These are phyloP conservation scores for Hermanozyma aechmeae DNA, from an alignment of 805 yeast species.

Conservation along the genomic window DNA sequence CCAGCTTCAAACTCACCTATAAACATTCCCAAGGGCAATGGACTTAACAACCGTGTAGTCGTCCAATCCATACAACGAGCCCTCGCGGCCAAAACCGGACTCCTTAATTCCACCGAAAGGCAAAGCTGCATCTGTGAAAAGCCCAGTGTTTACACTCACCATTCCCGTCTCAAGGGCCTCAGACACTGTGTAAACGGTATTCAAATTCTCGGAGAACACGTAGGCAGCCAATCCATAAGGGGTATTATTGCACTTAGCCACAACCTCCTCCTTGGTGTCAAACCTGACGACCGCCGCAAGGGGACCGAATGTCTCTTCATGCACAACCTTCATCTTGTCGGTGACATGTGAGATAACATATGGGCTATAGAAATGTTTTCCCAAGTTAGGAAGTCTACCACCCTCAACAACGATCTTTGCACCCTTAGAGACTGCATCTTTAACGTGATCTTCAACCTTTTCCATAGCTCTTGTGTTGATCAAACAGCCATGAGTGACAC, in stretches of 20 bases:
- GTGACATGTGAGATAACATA: conserved; percentile 45
- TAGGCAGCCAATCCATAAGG: conserved; percentile 53
- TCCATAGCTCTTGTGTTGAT: conserved; percentile 41
- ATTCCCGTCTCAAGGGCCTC: conserved; percentile 56
- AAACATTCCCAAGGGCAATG: conserved; percentile 38
- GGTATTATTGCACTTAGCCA: conserved; percentile 44
- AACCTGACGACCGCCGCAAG: conserved; percentile 85
- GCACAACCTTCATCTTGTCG: conserved; percentile 37
- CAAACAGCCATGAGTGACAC: conserved; percentile 48
- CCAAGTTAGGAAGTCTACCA: conserved; percentile 40
- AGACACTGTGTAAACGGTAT: conserved; percentile 41
- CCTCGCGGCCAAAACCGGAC: conserved; percentile 67
- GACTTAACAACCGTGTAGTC: conserved; percentile 49
- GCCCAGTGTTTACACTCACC: conserved; percentile 55
- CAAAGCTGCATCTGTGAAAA: conserved; percentile 45
- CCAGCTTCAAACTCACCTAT: too few species aligned
- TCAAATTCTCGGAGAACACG: conserved; percentile 43
- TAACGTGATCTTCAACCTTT: conserved; percentile 45
- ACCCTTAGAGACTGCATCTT: conserved; percentile 47
- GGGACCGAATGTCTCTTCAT: conserved; percentile 62
- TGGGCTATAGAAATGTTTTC: conserved; percentile 46
- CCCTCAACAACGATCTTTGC: conserved; percentile 44
- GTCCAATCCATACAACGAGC: conserved; percentile 52
- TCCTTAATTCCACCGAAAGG: conserved; percentile 59
- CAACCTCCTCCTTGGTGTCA: conserved; percentile 52